These are phyloP conservation scores for Crotalaria pallida DNA, from an alignment of 306 rosid genomes.

Conservation along the genomic window DNA sequence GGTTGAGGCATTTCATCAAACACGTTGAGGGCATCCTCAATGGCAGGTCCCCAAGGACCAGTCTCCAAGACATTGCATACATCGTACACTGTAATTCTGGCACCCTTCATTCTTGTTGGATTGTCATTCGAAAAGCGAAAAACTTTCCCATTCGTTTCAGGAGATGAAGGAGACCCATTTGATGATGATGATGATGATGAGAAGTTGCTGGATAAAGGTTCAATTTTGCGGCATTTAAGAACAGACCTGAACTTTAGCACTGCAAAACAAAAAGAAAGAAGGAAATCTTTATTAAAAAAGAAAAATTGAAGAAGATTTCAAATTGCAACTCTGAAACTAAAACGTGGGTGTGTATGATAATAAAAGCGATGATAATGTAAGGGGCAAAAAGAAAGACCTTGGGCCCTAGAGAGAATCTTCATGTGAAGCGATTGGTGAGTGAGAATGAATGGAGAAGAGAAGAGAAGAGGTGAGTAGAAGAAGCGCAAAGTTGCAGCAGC, in stretches of 20 bases:
- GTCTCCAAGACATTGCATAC: constrained; percentile 60
- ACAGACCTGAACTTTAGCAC: constrained; percentile 34
- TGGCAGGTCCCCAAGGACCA: constrained; percentile 60
- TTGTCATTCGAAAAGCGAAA: constrained; percentile 23
- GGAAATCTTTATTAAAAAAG: neutral
- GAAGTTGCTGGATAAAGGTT: constrained; percentile 24
- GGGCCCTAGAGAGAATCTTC: constrained; percentile 47
- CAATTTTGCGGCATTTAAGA: constrained; percentile 26
- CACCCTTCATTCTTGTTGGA: constrained; percentile 31
- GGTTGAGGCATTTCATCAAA: constrained; percentile 56
- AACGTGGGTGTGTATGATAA: neutral
- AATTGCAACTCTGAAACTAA: neutral
- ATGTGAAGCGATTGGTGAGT: constrained; percentile 7
- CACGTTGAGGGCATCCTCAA: constrained; percentile 51
- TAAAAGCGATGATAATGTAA: neutral
- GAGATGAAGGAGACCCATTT: constrained; percentile 40
- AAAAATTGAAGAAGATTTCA: neutral
- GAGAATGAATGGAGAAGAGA: neutral
- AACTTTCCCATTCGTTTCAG: constrained; percentile 36
- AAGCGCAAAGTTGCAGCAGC: neutral
- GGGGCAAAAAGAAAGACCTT: constrained; percentile 31
- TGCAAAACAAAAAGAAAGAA: constrained; percentile 20
- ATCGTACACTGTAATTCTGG: constrained; percentile 46
- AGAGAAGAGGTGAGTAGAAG: neutral
- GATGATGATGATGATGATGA: constrained; percentile 27